A percentile compares a stretch with the other conserved stretches of the same genome.
These are phyloP conservation scores for Cyberlindnera galapagoensis DNA, from an alignment of 805 yeast species.

Conservation along the genomic window DNA sequence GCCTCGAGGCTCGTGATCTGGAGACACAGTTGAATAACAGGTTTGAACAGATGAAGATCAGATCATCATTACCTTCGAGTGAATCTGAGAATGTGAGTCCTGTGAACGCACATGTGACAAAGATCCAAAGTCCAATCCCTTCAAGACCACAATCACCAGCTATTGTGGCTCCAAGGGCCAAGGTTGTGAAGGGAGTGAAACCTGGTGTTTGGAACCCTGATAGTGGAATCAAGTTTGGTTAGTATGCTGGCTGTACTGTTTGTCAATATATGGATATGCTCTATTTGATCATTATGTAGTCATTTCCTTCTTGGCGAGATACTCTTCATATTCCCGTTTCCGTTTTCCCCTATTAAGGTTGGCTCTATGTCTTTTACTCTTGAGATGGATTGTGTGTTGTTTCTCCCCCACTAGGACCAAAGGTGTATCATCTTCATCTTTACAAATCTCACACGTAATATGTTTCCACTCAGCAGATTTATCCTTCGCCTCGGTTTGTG, in stretches of 20 bases:
- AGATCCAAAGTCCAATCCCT: slow-evolving; percentile 7
- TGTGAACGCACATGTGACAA: not conserved
- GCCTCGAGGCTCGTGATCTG: slow-evolving; percentile 46
- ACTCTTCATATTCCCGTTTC: slow-evolving; percentile 48
- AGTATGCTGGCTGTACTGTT: too few relatives aligned
- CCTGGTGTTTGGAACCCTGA: slow-evolving; percentile 27
- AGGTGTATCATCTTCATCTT: slow-evolving; percentile 44
- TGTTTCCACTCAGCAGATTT: slow-evolving; percentile 54
- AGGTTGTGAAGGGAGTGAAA: slow-evolving; percentile 6
- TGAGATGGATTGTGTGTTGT: slow-evolving; percentile 61
- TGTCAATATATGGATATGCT: too few relatives aligned
- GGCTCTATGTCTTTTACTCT: slow-evolving; percentile 63
- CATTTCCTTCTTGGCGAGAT: slow-evolving; percentile 16
- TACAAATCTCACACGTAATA: slow-evolving; percentile 59
- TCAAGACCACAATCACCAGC: slow-evolving; percentile 9
- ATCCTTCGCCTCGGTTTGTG: slow-evolving; percentile 12
- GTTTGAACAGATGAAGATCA: slow-evolving; percentile 26
- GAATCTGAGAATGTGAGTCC: not conserved
- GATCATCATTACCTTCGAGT: slow-evolving; percentile 4
- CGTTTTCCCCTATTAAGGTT: slow-evolving; percentile 40
- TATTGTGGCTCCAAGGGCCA: slow-evolving; percentile 20
- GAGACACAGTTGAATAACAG: slow-evolving; percentile 28
- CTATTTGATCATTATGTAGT: not conserved
- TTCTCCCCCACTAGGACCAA: slow-evolving; percentile 68
- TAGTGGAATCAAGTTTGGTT: slow-evolving; percentile 22